A percentile compares a stretch with the other conserved stretches of the same genome.
Evolutionary conservation across 78 protist species (phyloP).

Genomic region (Polysphondylium violaceum): DNA sequence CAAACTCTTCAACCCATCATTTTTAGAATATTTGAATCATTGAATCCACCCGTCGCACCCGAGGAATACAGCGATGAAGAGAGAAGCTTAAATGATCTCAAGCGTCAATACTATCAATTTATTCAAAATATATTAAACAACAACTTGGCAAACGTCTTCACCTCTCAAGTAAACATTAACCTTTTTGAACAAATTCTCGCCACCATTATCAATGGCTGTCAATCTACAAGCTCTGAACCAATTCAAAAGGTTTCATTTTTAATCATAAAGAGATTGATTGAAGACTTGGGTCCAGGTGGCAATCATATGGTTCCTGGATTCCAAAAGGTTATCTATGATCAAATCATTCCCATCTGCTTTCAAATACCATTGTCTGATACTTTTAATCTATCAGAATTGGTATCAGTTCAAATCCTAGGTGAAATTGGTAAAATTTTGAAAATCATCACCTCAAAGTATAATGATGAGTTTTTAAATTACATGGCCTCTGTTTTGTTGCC

Average conservation of each 20-base stretch:
- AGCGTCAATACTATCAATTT: slow-evolving; percentile 37
- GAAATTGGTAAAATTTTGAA: slow-evolving; percentile 40
- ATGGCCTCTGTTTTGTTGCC: slow-evolving; percentile 18
- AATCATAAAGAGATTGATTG: slow-evolving; percentile 30
- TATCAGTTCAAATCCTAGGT: not conserved
- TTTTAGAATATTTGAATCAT: not conserved
- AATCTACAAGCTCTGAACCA: not conserved
- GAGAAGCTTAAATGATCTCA: slow-evolving; percentile 14
- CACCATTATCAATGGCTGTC: slow-evolving; percentile 36
- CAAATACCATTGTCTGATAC: slow-evolving; percentile 25
- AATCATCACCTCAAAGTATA: slow-evolving; percentile 13
- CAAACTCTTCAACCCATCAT: slow-evolving; percentile 21
- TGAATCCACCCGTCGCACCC: slow-evolving; percentile 1
- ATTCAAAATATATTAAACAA: slow-evolving; percentile 1
- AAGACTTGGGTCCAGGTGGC: slow-evolving; percentile 56
- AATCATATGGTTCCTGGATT: slow-evolving; percentile 32
- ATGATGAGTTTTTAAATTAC: slow-evolving; percentile 34
- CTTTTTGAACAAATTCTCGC: slow-evolving; percentile 7
- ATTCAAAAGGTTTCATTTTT: slow-evolving; percentile 53
- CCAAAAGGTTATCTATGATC: slow-evolving; percentile 20
- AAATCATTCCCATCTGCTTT: slow-evolving; percentile 39
- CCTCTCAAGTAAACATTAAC: not conserved
- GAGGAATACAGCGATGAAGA: slow-evolving; percentile 44
- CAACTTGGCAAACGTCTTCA: not conserved
- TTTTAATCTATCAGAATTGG: slow-evolving; percentile 37